These are phyloP conservation scores for Musa beccarii DNA, from an alignment of 176 grass and related monocot genomes.

Conservation along the genomic window DNA sequence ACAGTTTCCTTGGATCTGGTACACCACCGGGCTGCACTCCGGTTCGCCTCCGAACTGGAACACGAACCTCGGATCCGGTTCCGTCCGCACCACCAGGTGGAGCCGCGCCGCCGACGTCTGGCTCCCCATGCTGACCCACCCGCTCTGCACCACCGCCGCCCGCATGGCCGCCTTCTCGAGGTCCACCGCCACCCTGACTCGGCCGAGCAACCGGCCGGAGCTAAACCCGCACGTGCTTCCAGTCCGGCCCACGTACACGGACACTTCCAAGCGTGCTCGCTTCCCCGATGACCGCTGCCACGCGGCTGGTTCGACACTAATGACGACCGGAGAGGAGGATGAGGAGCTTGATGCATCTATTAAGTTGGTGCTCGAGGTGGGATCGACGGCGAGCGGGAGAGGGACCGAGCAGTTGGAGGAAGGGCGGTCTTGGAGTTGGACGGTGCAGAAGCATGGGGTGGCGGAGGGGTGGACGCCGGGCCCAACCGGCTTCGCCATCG, in stretches of 20 bases:
- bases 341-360: neutral
- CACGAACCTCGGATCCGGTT: slow-evolving; percentile 78
- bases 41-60: slow-evolving; percentile 92
- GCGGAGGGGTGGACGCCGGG: slow-evolving; percentile 56
- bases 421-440: slow-evolving; percentile 44
- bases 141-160: slow-evolving; percentile 44
- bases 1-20: slow-evolving; percentile 53
- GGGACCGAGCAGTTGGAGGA: slow-evolving; percentile 31
- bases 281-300: slow-evolving; percentile 42
- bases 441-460: slow-evolving; percentile 74
- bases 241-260: slow-evolving; percentile 52
- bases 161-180: slow-evolving; percentile 34
- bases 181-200: slow-evolving; percentile 45
- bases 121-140: slow-evolving; percentile 55
- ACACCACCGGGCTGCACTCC: slow-evolving; percentile 82
- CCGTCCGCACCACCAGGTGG: slow-evolving; percentile 64
- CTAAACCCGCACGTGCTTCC: slow-evolving; percentile 44
- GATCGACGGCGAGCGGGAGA: slow-evolving; percentile 37
- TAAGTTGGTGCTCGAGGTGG: neutral
- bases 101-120: slow-evolving; percentile 21
- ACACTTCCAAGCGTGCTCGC: slow-evolving; percentile 41
- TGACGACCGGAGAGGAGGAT: slow-evolving; percentile 32
- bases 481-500: slow-evolving; percentile 35
- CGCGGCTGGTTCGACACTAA: slow-evolving; percentile 57
- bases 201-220: slow-evolving; percentile 33